Evolutionary conservation across 148 eudicot species (phyloP), one percentile per base, ranked within the genome.

Genomic region (Salicornia ramosissima): DNA sequence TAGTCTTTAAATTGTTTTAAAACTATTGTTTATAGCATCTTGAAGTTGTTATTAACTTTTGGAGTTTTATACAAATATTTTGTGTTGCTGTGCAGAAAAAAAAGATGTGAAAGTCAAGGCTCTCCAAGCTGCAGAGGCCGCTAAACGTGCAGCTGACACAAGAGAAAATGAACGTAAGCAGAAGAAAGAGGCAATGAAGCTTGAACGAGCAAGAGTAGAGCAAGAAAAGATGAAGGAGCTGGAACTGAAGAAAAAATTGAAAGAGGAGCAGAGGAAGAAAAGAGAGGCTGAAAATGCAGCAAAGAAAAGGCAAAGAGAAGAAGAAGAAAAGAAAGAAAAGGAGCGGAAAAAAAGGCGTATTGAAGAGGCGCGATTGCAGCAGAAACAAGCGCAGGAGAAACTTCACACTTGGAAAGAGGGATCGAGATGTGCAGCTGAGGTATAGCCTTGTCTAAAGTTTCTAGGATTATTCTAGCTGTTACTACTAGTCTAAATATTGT

Each of bases 81-180:
- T 73, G 47, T 79, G 66, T 61, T 72, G n/a, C 22, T 70, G 73
- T 78, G 58, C 76, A 90, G 99, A 81, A 57, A 94, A 89, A 83
- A 86, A 86, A 86, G 96, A 89, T 21, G 77, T 91, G 75, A 88
- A 85, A 75, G 91, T 94, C 82, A 94, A 87, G 78, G 91, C 97
- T 52, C 82, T 94, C 45, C 91, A 94, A 79, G 84, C 87, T 71
- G 97, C 99, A 62, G 96, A 88, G 73, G 93, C 90, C 70, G 91
- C 91, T 69, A 91, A 83, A 77, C 90, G 88, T 52, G 81, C 83
- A 47, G 91, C 80, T 80, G 93, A 84, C 67, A 80, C 81, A 72
- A 94, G 51, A 77, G 86, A 87, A 56, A 83, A 86, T 69, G 99
- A 88, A 50, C 96, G 99, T 26, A 89, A 86, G 77, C 71, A 79